Evolutionary conservation across 1,284 basidiomycete genomes (phyloP).

Genomic region (Trametes sp.): DNA sequence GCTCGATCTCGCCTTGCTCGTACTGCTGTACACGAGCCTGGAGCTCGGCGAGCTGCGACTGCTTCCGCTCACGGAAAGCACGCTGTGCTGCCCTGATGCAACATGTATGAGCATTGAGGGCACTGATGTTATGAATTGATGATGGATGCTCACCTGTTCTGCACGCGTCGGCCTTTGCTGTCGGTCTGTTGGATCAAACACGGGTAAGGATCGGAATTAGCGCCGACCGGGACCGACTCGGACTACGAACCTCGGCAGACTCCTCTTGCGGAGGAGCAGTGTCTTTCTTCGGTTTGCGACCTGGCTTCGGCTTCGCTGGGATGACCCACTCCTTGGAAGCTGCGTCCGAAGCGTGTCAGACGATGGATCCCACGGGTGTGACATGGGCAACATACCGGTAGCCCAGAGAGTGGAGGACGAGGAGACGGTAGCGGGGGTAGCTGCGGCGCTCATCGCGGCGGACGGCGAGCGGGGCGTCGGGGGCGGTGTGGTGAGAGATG

Average conservation of each 20-base stretch:
- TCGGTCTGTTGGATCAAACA: conserved; percentile 47
- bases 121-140: conserved; percentile 8
- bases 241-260: conserved; percentile 53
- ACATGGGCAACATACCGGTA: conserved; percentile 46
- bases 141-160: conserved; percentile 67
- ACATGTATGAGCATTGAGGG: not conserved
- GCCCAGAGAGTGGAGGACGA: conserved; percentile 62
- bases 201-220: conserved; percentile 33
- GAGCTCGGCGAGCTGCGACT: conserved; percentile 89
- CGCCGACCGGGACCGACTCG: conserved; percentile 23
- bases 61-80: conserved; percentile 90
- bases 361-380: conserved; percentile 33
- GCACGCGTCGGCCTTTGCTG: conserved; percentile 70
- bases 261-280: conserved; percentile 45
- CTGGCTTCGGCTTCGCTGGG: conserved; percentile 88
- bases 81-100: conserved; percentile 82
- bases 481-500: conserved; percentile 24
- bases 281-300: conserved; percentile 87
- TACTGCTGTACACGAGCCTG: conserved; percentile 88
- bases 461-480: conserved; percentile 18
- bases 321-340: conserved; percentile 93
- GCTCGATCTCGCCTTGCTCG: conserved; percentile 90
- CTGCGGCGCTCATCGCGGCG: conserved; percentile 38
- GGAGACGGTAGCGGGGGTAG: conserved; percentile 38
- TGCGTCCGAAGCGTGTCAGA: conserved; percentile 47